A percentile compares a stretch with the other conserved stretches of the same genome.
phyloP scores from a whole-genome alignment of 2,329 filamentous ascomycete species.

The Fusarium brachygibbosum region DNA sequence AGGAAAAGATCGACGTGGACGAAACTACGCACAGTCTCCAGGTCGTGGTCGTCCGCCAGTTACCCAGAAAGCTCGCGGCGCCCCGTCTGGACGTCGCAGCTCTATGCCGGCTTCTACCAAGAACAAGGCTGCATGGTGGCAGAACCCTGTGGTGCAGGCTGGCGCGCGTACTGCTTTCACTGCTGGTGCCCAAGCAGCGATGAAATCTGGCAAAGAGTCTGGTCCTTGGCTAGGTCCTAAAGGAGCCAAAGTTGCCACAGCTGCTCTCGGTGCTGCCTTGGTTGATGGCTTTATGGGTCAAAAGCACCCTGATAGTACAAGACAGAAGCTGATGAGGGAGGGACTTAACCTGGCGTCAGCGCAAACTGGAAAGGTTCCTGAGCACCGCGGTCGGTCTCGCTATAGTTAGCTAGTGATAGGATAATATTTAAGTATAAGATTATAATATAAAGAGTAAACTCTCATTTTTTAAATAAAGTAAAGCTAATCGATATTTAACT shows the following conservation, averaged over 20 bases:
- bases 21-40: conserved; percentile 33
- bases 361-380: conserved; percentile 23
- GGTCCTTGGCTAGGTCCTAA: conserved; percentile 64
- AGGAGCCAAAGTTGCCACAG: conserved; percentile 63
- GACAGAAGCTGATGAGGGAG: conserved; percentile 47
- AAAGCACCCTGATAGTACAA: conserved; percentile 49
- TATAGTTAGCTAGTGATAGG: no score
- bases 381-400: neutral
- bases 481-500: no score
- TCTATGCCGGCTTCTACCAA: conserved; percentile 53
- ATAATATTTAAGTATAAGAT: no score
- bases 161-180: conserved; percentile 62
- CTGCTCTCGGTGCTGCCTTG: conserved; percentile 63
- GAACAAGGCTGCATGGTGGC: conserved; percentile 52
- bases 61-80: conserved; percentile 31
- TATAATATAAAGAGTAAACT: no score
- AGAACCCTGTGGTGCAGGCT: conserved; percentile 56
- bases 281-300: conserved; percentile 61
- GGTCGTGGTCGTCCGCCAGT: conserved; percentile 45
- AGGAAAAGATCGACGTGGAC: conserved; percentile 32
- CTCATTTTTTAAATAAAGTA: no score
- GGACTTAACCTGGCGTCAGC: conserved; percentile 46
- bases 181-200: conserved; percentile 63
- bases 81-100: conserved; percentile 47
- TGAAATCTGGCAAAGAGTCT: conserved; percentile 60